Conservation (phyloP, 2,329 filamentous ascomycete species). For the Fusarium sp. region DNA sequence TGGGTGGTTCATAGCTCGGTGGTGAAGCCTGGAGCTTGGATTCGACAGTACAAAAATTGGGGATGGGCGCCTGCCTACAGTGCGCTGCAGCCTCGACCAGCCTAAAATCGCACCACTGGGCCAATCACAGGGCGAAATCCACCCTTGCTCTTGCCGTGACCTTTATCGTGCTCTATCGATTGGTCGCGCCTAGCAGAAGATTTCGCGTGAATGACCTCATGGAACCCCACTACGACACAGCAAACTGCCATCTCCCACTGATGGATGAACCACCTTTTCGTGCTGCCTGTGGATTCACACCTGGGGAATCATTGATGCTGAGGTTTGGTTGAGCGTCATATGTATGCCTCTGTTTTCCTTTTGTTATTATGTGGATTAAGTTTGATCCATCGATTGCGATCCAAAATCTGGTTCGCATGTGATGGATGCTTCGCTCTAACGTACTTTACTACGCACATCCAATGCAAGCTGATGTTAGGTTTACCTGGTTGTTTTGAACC, state of each 20-base stretch:
- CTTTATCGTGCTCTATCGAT: slow-evolving; percentile 36
- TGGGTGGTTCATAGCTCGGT: slow-evolving; percentile 27
- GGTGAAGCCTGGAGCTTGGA: background rate
- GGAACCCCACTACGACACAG: slow-evolving; percentile 38
- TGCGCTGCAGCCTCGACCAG: background rate
- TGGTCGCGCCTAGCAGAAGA: background rate
- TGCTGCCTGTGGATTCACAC: background rate
- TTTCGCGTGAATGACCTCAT: slow-evolving; percentile 46
- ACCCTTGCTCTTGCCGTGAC: background rate
- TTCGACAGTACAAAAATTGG: background rate
- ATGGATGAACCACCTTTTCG: background rate
- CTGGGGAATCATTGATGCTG: slow-evolving; percentile 11
- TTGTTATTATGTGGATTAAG: background rate
- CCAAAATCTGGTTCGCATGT: background rate
- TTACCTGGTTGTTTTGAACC: background rate
- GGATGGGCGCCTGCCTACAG: background rate
- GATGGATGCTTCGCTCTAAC: background rate
- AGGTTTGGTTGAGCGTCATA: background rate
- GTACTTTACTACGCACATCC: background rate
- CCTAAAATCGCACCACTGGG: background rate
- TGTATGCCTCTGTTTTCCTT: background rate
- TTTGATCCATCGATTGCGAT: background rate
- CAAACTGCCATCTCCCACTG: background rate
- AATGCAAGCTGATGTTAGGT: background rate
- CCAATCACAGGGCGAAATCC: background rate